A percentile compares a stretch with the other conserved stretches of the same genome.
phyloP scores from a whole-genome alignment of 2,329 filamentous ascomycete genomes.

The Colletotrichum melonis region DNA sequence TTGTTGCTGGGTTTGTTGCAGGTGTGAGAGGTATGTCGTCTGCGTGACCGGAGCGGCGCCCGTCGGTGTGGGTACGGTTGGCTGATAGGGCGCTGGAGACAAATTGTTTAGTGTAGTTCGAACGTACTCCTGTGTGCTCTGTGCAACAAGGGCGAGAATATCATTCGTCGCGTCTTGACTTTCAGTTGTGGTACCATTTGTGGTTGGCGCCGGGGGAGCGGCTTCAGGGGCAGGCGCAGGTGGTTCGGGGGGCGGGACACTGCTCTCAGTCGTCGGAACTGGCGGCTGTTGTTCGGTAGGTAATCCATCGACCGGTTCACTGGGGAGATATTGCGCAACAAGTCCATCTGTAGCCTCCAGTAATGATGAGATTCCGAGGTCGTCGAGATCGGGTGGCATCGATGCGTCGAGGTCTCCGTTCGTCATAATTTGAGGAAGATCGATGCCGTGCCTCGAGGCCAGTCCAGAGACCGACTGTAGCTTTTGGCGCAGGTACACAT shows the following conservation, averaged over 20 bases:
- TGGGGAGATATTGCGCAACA: slow-evolving; percentile 53
- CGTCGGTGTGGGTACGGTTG: slow-evolving; percentile 48
- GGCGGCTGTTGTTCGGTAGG: slow-evolving; percentile 28
- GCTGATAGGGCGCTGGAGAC: slow-evolving; percentile 55
- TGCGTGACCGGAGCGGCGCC: slow-evolving; percentile 50
- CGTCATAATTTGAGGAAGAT: slow-evolving; percentile 46
- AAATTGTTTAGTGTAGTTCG: slow-evolving; percentile 55
- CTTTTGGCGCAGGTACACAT: slow-evolving; percentile 46
- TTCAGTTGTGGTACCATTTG: slow-evolving; percentile 40
- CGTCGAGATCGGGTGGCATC: slow-evolving; percentile 48
- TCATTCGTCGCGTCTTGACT: slow-evolving; percentile 56
- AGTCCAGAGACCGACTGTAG: slow-evolving; percentile 48
- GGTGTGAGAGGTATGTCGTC: slow-evolving; percentile 48
- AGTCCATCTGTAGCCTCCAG: slow-evolving; percentile 55
- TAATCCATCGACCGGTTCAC: slow-evolving; percentile 39
- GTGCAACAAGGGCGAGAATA: slow-evolving; percentile 55
- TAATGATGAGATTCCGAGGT: slow-evolving; percentile 50
- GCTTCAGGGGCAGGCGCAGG: slow-evolving; percentile 19
- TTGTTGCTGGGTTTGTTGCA: slow-evolving; percentile 48
- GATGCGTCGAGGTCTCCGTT: slow-evolving; percentile 42
- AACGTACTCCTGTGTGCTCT: slow-evolving; percentile 58
- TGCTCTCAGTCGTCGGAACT: slow-evolving; percentile 33
- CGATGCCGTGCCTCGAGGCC: slow-evolving; percentile 48
- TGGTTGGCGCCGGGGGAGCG: slow-evolving; percentile 21
- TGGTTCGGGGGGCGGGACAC: slow-evolving; percentile 25